Evolutionary conservation across 495 filamentous ascomycete species (phyloP), one percentile per base, ranked within the genome.

Genomic region (Hypoxylon intermedium): DNA sequence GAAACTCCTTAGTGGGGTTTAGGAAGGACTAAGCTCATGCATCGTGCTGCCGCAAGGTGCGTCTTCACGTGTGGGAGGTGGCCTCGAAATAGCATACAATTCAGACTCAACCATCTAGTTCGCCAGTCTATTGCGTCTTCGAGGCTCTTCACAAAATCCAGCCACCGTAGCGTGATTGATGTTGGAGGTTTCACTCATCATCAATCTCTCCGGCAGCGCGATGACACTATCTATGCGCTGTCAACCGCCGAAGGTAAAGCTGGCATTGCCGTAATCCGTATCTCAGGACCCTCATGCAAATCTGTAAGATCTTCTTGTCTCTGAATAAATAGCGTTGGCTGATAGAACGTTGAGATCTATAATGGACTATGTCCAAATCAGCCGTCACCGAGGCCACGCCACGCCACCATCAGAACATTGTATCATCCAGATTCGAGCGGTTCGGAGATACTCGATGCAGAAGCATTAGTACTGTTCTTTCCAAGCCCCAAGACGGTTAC

Each of bases 221-320:
- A 79, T 64, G 80, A 80, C 34, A 98, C 94, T 2, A 96, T 99
- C 12, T 98, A 93, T 68, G 94, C 95, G 0, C 78, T 98, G 2
- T 97, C 94, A 0, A 96, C 94, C 7, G 90, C 90, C 1, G 75
- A 89, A 11, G 93, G 95, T 5, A 85, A 83, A 73, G 91, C 92
- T 24, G 94, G 92, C 23, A 97, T 98, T 70, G 95, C 95, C 1
- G 86, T 98, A 6, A 87, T 98, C 34, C 84, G 94, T 26, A 79
- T 96, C 18, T 97, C 94, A 13, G 94, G 94, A 0, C 85, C 89
- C 20, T 86, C 84, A 18, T 92, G 88, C 74, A 72, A 83, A 45
- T 77, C 83, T 63, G 88, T 92, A 82, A 70, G 82, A 43, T 15
- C 41, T 55, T 46, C 38, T 45, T 48, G 33, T 9, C 15, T 40